Conservation (phyloP, 1,284 basidiomycete genomes). For the Apiotrichum domesticum region DNA sequence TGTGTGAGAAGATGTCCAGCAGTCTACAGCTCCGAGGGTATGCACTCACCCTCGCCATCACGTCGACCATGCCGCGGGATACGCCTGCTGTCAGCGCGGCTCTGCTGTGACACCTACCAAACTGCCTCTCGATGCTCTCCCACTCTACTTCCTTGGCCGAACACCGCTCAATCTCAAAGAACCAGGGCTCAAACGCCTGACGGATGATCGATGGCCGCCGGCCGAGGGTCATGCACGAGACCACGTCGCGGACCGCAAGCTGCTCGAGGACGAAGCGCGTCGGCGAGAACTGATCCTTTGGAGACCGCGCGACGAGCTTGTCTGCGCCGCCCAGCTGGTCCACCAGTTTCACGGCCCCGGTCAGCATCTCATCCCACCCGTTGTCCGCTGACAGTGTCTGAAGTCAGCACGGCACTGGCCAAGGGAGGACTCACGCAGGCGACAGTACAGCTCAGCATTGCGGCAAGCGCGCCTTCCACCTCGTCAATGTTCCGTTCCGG, state of each 20-base stretch:
- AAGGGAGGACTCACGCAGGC: slow-evolving; percentile 27
- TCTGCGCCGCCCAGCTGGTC: slow-evolving; percentile 37
- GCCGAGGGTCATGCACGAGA: slow-evolving; percentile 43
- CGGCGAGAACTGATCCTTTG: slow-evolving; percentile 25
- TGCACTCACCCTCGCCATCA: slow-evolving; percentile 33
- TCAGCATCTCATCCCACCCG: slow-evolving; percentile 40
- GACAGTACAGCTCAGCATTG: slow-evolving; percentile 35
- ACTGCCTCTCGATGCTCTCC: slow-evolving; percentile 41
- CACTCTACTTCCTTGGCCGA: slow-evolving; percentile 34
- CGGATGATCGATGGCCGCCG: slow-evolving; percentile 33
- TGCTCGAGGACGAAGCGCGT: slow-evolving; percentile 43
- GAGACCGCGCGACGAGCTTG: slow-evolving; percentile 27
- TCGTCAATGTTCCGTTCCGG: slow-evolving; percentile 24
- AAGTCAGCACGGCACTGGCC: neutral
- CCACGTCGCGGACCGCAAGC: slow-evolving; percentile 39
- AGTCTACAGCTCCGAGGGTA: no score
- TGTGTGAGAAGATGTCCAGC: neutral
- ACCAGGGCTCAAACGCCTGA: slow-evolving; percentile 39
- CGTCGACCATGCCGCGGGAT: slow-evolving; percentile 39
- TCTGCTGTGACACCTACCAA: slow-evolving; percentile 21
- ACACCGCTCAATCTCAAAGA: slow-evolving; percentile 41
- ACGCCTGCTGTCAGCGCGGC: slow-evolving; percentile 17
- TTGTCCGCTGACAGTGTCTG: slow-evolving; percentile 39
- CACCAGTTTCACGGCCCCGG: slow-evolving; percentile 29
- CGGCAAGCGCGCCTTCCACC: slow-evolving; percentile 33